These are phyloP conservation scores for Tolypocladium nubicola DNA, from an alignment of 2,329 filamentous ascomycete genomes.

Conservation along the genomic window DNA sequence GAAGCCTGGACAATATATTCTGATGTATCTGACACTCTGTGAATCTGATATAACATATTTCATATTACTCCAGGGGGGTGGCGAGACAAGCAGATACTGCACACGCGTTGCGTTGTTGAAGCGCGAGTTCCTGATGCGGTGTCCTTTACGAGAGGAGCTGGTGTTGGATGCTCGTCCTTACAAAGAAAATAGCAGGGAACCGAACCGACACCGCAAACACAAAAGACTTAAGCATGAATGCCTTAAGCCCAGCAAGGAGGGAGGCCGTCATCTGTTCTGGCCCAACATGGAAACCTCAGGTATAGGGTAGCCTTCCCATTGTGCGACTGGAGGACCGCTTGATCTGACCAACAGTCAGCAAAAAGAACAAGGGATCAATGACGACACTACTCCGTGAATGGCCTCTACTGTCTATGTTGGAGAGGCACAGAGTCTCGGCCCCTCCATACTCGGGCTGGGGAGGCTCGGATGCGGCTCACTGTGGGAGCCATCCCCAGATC, in stretches of 20 bases:
- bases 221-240: too few species aligned
- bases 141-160: too few species aligned
- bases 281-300: too few species aligned
- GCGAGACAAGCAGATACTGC: not conserved
- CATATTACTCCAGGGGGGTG: not conserved
- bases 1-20: not conserved
- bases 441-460: not conserved
- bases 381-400: not conserved
- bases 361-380: not conserved
- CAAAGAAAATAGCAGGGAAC: not conserved
- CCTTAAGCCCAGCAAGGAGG: too few species aligned
- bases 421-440: not conserved
- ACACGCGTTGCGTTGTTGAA: not conserved
- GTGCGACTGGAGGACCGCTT: too few species aligned
- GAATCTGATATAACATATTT: not conserved
- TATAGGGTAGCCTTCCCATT: too few species aligned
- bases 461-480: too few species aligned
- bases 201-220: too few species aligned
- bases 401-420: not conserved
- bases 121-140: not conserved
- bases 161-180: too few species aligned
- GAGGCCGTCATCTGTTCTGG: too few species aligned
- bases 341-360: too few species aligned
- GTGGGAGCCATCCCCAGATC: not conserved
- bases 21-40: not conserved